Evolutionary conservation across 768 basidiomycete species (phyloP).

Genomic region (Imleria badia): DNA sequence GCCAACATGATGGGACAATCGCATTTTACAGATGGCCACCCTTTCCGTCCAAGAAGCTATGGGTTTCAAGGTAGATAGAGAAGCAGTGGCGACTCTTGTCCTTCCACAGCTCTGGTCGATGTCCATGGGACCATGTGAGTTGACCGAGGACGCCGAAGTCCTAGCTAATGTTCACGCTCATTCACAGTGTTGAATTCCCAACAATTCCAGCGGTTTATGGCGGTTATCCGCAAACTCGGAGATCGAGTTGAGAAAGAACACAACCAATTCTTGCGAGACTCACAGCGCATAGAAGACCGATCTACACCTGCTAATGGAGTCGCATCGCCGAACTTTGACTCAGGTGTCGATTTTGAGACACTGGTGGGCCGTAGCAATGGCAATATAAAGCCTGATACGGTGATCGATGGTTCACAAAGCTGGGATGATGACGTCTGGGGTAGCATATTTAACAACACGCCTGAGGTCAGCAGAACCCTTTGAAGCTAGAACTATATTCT

Average conservation of each 20-base stretch:
- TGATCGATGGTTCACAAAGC: constrained; percentile 38
- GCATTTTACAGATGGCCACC: constrained; percentile 68
- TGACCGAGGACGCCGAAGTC: not conserved
- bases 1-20: not conserved
- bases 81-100: constrained; percentile 86
- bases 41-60: constrained; percentile 92
- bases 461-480: constrained; percentile 21
- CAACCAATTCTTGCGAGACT: constrained; percentile 87
- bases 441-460: constrained; percentile 58
- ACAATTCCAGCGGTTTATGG: constrained; percentile 94
- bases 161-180: constrained; percentile 1
- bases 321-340: constrained; percentile 36
- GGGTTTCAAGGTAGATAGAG: constrained; percentile 92
- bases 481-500: not conserved
- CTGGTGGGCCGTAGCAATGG: constrained; percentile 65
- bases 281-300: constrained; percentile 84
- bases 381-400: constrained; percentile 46
- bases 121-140: constrained; percentile 92
- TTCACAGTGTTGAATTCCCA: constrained; percentile 67
- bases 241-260: constrained; percentile 94
- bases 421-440: constrained; percentile 91
- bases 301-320: constrained; percentile 50
- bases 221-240: constrained; percentile 70
- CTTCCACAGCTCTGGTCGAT: constrained; percentile 94
- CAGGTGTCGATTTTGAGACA: constrained; percentile 80